A percentile compares a stretch with the other conserved stretches of the same genome.
Conservation (phyloP, 1,284 basidiomycete genomes). For the Ganoderma meredithae region DNA sequence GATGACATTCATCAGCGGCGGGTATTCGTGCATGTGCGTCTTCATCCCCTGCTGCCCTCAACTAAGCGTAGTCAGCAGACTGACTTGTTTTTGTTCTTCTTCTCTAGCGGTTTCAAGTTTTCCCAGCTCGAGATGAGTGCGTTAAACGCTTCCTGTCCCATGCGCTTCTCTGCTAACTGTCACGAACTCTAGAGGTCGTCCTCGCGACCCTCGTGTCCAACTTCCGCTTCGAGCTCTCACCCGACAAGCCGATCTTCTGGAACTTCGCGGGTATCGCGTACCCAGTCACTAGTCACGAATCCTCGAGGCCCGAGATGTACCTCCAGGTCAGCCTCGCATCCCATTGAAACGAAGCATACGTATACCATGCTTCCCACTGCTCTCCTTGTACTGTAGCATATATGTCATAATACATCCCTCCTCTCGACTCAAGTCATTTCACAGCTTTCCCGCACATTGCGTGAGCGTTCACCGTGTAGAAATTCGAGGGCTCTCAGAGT, state of each 20-base stretch:
- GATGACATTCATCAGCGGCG: conserved; percentile 45
- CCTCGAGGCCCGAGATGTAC: conserved; percentile 26
- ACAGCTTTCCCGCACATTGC: too few relatives aligned
- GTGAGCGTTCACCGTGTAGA: too few relatives aligned
- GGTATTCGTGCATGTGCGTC: conserved; percentile 42
- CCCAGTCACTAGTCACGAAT: conserved; percentile 26
- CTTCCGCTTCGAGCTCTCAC: conserved; percentile 23
- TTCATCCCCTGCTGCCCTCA: background rate
- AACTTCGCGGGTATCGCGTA: conserved; percentile 32
- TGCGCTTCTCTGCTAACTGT: background rate
- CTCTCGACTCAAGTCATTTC: background rate
- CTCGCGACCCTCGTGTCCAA: conserved; percentile 21
- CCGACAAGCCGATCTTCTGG: conserved; percentile 27
- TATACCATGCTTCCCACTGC: too few relatives aligned
- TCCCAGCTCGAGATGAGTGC: conserved; percentile 27
- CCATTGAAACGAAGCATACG: background rate
- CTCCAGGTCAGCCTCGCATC: conserved; percentile 19
- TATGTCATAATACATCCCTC: background rate
- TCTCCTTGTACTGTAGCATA: too few relatives aligned
- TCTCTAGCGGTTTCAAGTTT: conserved; percentile 23
- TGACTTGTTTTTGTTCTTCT: background rate
- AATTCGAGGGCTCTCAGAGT: too few relatives aligned
- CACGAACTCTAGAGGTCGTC: conserved; percentile 16
- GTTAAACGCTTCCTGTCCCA: background rate
- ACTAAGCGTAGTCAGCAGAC: background rate